phyloP scores from a whole-genome alignment of 345 rosid species.

The Citrus inodora region DNA sequence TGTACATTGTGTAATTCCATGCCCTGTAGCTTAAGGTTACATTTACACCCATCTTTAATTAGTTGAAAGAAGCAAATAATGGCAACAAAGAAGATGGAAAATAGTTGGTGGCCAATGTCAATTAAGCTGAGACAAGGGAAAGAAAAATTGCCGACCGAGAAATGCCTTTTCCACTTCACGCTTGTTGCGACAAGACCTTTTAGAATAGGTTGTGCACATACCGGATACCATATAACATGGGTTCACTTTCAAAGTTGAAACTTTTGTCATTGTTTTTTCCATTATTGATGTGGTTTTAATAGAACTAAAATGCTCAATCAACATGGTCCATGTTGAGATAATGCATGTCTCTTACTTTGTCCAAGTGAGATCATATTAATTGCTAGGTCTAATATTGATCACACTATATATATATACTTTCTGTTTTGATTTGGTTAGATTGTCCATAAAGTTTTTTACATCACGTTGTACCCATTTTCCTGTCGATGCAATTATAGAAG shows the following conservation, averaged over 20 bases:
- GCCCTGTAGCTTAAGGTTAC: too few relatives aligned
- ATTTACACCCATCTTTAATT: too few relatives aligned
- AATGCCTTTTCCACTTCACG: conserved; percentile 7
- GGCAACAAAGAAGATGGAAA: background rate
- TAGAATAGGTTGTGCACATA: background rate
- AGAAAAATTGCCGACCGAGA: background rate
- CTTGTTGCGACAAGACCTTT: conserved; percentile 17
- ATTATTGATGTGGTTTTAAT: conserved; percentile 21
- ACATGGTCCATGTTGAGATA: conserved; percentile 11
- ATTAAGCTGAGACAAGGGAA: background rate
- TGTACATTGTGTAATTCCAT: too few relatives aligned
- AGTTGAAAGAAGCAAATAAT: background rate
- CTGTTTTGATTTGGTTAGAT: conserved; percentile 24
- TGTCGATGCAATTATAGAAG: conserved; percentile 3
- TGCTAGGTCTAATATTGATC: background rate
- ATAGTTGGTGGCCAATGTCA: conserved; percentile 1
- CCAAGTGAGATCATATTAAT: background rate
- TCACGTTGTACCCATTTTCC: conserved; percentile 5
- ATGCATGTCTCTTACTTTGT: background rate
- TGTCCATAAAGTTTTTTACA: conserved; percentile 26
- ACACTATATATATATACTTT: background rate
- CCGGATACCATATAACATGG: background rate
- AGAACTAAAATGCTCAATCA: conserved; percentile 3
- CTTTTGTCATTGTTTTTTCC: conserved; percentile 4
- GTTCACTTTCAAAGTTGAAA: conserved; percentile 7